phyloP scores from a whole-genome alignment of 805 yeast species.

The Teunomyces stri region DNA sequence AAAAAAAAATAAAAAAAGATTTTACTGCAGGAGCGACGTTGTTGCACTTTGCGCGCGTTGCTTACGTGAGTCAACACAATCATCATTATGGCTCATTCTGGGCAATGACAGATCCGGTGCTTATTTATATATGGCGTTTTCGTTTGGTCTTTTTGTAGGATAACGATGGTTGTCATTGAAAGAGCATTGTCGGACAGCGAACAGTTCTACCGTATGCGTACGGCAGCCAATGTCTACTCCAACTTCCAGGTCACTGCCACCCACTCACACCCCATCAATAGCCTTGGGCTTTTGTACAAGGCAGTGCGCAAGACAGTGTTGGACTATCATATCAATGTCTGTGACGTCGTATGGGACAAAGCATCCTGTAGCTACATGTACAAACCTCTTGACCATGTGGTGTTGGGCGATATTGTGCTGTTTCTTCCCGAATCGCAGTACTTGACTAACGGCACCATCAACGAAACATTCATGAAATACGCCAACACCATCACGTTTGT shows the following conservation, averaged over 20 bases:
- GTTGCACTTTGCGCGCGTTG: too few relatives aligned
- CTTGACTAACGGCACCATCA: conserved; percentile 16
- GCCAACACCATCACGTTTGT: conserved; percentile 19
- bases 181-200: conserved; percentile 32
- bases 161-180: conserved; percentile 5
- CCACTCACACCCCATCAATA: conserved; percentile 21
- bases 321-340: conserved; percentile 33
- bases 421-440: conserved; percentile 9
- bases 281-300: conserved; percentile 15
- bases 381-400: conserved; percentile 21
- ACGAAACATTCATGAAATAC: conserved; percentile 28
- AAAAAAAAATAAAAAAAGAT: too few relatives aligned
- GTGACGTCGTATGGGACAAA: conserved; percentile 27
- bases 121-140: too few relatives aligned
- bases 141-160: too few relatives aligned
- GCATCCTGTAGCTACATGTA: conserved; percentile 13
- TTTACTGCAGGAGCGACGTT: too few relatives aligned
- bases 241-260: conserved; percentile 35
- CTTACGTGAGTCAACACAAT: too few relatives aligned
- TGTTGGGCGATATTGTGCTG: conserved; percentile 26
- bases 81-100: too few relatives aligned
- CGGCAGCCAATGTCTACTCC: conserved; percentile 25
- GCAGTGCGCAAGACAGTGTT: conserved; percentile 32
- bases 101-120: too few relatives aligned
- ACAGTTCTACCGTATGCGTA: conserved; percentile 34